Conservation (phyloP, 371 early-diverging fungal genomes). For the Encephalitozoon hellem region DNA sequence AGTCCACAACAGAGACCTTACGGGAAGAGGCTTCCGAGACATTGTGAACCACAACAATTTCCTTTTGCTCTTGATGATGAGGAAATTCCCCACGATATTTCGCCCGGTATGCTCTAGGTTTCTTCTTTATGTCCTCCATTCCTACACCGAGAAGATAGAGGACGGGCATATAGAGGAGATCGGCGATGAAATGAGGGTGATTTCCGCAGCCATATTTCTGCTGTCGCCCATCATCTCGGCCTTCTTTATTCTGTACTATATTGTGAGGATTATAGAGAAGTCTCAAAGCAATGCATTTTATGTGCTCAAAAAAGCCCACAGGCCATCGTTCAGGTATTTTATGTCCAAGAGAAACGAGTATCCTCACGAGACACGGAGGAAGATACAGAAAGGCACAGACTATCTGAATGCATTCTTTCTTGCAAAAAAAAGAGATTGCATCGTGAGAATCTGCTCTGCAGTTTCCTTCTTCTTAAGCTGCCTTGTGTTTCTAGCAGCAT, state of each 20-base stretch:
- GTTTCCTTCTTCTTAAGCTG: conserved; percentile 6
- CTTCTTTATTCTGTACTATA: conserved; percentile 6
- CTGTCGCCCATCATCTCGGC: not conserved
- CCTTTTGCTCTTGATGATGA: not conserved
- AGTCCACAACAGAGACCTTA: not conserved
- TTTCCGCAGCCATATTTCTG: not conserved
- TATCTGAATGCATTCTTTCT: not conserved
- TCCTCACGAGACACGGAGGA: not conserved
- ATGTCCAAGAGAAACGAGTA: not conserved
- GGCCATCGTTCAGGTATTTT: not conserved
- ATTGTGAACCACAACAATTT: not conserved
- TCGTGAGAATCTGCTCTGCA: not conserved
- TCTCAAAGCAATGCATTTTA: not conserved
- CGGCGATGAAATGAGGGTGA: not conserved
- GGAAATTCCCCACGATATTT: not conserved
- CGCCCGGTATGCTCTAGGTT: not conserved
- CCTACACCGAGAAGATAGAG: not conserved
- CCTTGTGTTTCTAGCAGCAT: not conserved
- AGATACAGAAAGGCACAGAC: not conserved
- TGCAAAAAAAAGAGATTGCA: not conserved
- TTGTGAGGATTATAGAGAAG: not conserved
- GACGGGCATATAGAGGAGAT: not conserved
- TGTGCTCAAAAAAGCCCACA: not conserved
- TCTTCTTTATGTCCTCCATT: not conserved
- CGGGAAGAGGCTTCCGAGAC: not conserved